phyloP scores from a whole-genome alignment of 306 rosid species.

The Prunus campanulata region DNA sequence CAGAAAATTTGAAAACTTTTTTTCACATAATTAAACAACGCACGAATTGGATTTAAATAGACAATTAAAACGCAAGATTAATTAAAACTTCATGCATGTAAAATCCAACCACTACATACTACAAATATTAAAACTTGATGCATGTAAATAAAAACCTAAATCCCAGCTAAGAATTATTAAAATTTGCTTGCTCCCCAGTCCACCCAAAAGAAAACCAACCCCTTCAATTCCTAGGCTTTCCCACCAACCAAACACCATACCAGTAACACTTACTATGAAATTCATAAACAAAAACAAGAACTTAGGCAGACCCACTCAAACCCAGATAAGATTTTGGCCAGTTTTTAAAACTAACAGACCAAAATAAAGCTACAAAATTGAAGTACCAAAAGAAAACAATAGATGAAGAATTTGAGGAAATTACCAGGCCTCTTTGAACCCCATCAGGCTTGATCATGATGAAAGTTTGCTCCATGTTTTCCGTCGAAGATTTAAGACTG shows the following conservation, averaged over 20 bases:
- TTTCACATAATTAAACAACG: background rate
- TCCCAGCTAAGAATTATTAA: background rate
- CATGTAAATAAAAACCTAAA: background rate
- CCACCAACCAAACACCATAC: conserved; percentile 13
- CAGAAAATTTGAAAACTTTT: background rate
- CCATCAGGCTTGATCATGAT: conserved; percentile 96
- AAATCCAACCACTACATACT: background rate
- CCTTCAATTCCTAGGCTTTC: background rate
- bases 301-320: background rate
- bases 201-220: background rate
- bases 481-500: background rate
- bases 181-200: background rate
- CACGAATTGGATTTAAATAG: background rate
- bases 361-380: background rate
- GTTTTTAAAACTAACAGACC: background rate
- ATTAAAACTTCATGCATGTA: too few relatives aligned
- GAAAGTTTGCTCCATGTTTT: conserved; percentile 71
- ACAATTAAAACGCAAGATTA: background rate
- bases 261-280: background rate
- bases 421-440: conserved; percentile 82
- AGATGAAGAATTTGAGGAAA: background rate
- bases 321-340: background rate
- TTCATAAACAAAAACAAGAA: background rate
- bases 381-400: background rate
- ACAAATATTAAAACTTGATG: background rate